These are phyloP conservation scores for Suhomyces ambrosiae DNA, from an alignment of 1,139 yeast genomes.

Conservation along the genomic window DNA sequence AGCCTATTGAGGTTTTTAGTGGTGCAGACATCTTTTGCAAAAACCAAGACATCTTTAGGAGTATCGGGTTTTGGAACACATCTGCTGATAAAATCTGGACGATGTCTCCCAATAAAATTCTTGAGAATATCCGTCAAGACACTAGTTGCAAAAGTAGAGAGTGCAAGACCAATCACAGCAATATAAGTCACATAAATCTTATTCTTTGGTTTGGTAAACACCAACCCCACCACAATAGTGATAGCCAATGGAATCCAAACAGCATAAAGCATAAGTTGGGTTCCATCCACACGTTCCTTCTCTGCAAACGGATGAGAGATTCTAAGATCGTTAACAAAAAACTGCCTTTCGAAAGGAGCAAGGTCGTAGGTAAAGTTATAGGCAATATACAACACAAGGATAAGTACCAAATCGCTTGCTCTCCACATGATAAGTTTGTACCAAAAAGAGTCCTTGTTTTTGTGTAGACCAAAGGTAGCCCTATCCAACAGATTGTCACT, in stretches of 20 bases:
- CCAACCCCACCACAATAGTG: slow-evolving; percentile 27
- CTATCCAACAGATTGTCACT: slow-evolving; percentile 37
- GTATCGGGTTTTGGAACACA: slow-evolving; percentile 59
- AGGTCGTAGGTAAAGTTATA: slow-evolving; percentile 50
- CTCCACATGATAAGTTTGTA: slow-evolving; percentile 54
- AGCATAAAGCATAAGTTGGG: slow-evolving; percentile 39
- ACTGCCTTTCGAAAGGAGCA: slow-evolving; percentile 72
- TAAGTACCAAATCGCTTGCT: slow-evolving; percentile 53
- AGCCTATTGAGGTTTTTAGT: slow-evolving; percentile 43
- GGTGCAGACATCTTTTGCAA: slow-evolving; percentile 66
- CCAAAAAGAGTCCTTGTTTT: slow-evolving; percentile 25
- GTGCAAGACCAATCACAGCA: slow-evolving; percentile 41
- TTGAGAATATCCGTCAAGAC: slow-evolving; percentile 56
- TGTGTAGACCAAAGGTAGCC: slow-evolving; percentile 51
- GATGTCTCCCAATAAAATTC: slow-evolving; percentile 70
- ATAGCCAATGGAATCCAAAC: slow-evolving; percentile 39
- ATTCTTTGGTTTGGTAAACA: slow-evolving; percentile 36
- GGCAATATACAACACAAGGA: slow-evolving; percentile 42
- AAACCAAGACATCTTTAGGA: slow-evolving; percentile 49
- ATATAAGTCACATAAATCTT: slow-evolving; percentile 43
- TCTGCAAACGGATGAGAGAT: slow-evolving; percentile 51
- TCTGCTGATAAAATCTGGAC: slow-evolving; percentile 78
- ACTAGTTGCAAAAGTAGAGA: slow-evolving; percentile 45
- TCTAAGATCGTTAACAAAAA: slow-evolving; percentile 43
- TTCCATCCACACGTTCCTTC: slow-evolving; percentile 41